phyloP scores from a whole-genome alignment of 1,284 basidiomycete species.

The Cryptococcus jaspeensis region DNA sequence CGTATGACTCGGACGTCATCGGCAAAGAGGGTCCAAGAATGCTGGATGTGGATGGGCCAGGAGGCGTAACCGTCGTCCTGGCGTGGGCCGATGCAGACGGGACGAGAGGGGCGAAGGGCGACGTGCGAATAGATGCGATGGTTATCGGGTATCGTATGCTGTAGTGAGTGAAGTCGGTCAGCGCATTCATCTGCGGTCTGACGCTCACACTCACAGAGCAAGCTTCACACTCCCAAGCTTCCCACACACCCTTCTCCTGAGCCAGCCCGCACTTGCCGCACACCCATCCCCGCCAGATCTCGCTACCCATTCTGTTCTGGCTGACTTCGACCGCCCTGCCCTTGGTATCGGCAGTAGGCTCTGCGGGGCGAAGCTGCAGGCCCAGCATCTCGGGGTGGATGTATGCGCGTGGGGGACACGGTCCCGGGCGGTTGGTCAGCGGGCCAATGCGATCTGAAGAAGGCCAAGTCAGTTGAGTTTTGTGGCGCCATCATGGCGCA shows the following conservation, averaged over 20 bases:
- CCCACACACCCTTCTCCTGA: slow-evolving; percentile 41
- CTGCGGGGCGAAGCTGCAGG: slow-evolving; percentile 22
- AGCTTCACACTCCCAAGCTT: slow-evolving; percentile 39
- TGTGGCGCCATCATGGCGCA: too few species aligned
- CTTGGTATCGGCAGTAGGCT: slow-evolving; percentile 7
- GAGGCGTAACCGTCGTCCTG: slow-evolving; percentile 31
- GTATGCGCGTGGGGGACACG: slow-evolving; percentile 12
- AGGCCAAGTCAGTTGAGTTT: neutral
- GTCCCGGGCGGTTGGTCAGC: slow-evolving; percentile 9
- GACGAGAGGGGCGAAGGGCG: slow-evolving; percentile 25
- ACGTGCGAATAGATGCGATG: slow-evolving; percentile 26
- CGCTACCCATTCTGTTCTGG: slow-evolving; percentile 22
- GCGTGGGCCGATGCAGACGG: slow-evolving; percentile 32
- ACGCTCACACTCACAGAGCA: slow-evolving; percentile 24
- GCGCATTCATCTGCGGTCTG: neutral
- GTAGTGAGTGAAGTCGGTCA: neutral
- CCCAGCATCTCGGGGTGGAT: slow-evolving; percentile 26
- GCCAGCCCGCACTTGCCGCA: slow-evolving; percentile 39
- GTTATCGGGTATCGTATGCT: slow-evolving; percentile 13
- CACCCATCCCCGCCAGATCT: slow-evolving; percentile 43
- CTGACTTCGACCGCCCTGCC: slow-evolving; percentile 1
- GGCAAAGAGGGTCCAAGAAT: slow-evolving; percentile 24
- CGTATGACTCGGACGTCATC: slow-evolving; percentile 40
- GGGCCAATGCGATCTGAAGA: slow-evolving; percentile 18
- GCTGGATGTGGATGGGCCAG: slow-evolving; percentile 19